Evolutionary conservation across 2,329 filamentous ascomycete species (phyloP).

Genomic region (Ascochyta viciae-villosae): DNA sequence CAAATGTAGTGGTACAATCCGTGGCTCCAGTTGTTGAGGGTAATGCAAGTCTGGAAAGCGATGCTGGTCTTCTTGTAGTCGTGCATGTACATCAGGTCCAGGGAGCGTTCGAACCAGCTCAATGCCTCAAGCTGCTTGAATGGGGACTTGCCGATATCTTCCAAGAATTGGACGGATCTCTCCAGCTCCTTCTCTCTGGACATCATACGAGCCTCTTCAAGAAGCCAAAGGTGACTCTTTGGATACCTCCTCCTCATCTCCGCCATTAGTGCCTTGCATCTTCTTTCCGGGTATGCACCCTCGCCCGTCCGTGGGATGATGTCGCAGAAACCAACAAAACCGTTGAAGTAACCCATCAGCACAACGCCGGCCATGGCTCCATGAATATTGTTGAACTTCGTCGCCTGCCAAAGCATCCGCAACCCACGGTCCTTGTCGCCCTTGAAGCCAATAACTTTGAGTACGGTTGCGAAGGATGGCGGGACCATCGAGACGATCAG

Average conservation of each 20-base stretch:
- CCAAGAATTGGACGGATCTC: constrained; percentile 71
- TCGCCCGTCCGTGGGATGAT: constrained; percentile 74
- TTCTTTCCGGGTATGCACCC: constrained; percentile 70
- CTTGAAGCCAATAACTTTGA: constrained; percentile 88
- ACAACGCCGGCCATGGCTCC: constrained; percentile 87
- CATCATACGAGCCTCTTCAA: constrained; percentile 84
- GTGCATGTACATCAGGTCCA: constrained; percentile 81
- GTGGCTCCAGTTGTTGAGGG: constrained; percentile 83
- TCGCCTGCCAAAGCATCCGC: constrained; percentile 88
- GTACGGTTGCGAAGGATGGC: constrained; percentile 83
- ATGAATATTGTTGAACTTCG: constrained; percentile 85
- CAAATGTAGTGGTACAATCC: constrained; percentile 90
- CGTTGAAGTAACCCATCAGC: constrained; percentile 87
- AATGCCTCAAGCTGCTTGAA: constrained; percentile 90
- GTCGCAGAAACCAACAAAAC: constrained; percentile 83
- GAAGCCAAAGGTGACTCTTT: constrained; percentile 80
- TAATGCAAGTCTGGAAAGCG: constrained; percentile 67
- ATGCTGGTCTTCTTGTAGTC: constrained; percentile 76
- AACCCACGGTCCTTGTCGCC: constrained; percentile 86
- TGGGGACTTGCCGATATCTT: constrained; percentile 66
- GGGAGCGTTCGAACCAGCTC: constrained; percentile 81
- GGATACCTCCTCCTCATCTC: constrained; percentile 82
- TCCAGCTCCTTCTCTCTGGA: constrained; percentile 71
- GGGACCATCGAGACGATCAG: constrained; percentile 92
- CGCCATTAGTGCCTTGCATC: constrained; percentile 70